These are phyloP conservation scores for Theileria sp. DNA, from an alignment of 169 alveolate genomes.

Conservation along the genomic window DNA sequence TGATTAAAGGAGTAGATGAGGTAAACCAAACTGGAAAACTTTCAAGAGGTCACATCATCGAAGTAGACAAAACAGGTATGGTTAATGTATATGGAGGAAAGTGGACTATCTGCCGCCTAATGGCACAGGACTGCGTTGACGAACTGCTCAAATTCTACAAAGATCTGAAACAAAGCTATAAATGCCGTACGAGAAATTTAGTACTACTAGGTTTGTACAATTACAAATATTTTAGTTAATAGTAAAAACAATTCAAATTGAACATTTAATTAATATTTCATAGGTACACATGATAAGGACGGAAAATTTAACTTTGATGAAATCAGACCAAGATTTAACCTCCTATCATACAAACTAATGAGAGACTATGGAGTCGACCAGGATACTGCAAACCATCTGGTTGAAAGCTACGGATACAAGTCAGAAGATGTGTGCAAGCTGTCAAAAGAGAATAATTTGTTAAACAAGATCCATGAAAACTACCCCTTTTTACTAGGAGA, in stretches of 20 bases:
- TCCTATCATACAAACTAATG: constrained; percentile 50
- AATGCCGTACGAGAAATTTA: constrained; percentile 73
- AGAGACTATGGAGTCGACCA: constrained; percentile 56
- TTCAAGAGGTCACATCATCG: constrained; percentile 89
- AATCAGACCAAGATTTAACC: constrained; percentile 67
- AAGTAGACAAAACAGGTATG: constrained; percentile 81
- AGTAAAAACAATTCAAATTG: neutral
- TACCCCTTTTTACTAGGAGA: constrained; percentile 76
- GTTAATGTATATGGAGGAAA: constrained; percentile 92
- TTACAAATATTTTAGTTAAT: neutral
- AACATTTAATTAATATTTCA: neutral
- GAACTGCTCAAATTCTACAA: constrained; percentile 52
- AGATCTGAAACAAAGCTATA: constrained; percentile 54
- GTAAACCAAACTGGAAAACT: constrained; percentile 74
- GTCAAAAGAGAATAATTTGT: constrained; percentile 60
- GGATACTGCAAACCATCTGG: constrained; percentile 70
- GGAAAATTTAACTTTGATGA: constrained; percentile 65
- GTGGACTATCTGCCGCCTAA: constrained; percentile 91
- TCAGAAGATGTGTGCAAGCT: constrained; percentile 72
- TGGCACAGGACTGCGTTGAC: constrained; percentile 88
- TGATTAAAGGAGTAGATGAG: constrained; percentile 50
- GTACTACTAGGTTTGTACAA: constrained; percentile 30
- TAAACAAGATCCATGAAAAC: constrained; percentile 65
- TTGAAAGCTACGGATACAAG: constrained; percentile 74
- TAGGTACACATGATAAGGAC: constrained; percentile 64